phyloP scores from a whole-genome alignment of 192 early-diverging fungal genomes.

The Backusella sp. region DNA sequence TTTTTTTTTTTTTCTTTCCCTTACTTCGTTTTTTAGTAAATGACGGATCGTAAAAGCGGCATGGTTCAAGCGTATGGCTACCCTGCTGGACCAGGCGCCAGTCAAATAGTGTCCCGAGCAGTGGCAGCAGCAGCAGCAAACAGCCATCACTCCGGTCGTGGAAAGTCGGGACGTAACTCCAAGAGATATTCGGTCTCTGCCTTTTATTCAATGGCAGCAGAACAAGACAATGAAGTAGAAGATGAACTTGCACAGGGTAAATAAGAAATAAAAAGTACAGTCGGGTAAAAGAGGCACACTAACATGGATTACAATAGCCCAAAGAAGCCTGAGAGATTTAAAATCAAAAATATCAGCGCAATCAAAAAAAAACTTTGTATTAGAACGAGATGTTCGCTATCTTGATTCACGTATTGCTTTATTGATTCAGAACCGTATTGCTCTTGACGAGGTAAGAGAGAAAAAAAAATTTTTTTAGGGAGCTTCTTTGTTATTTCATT shows the following conservation, averaged over 20 bases:
- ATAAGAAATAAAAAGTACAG: neutral
- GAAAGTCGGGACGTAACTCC: slow-evolving; percentile 28
- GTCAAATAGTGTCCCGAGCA: slow-evolving; percentile 35
- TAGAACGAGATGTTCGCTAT: slow-evolving; percentile 93
- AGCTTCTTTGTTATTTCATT: neutral
- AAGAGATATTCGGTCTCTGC: slow-evolving; percentile 76
- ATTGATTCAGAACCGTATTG: slow-evolving; percentile 93
- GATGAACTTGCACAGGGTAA: slow-evolving; percentile 93
- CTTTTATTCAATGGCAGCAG: slow-evolving; percentile 84
- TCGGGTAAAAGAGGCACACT: neutral
- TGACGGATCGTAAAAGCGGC: slow-evolving; percentile 39
- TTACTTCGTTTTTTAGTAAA: slow-evolving; percentile 2
- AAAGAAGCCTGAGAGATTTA: slow-evolving; percentile 81
- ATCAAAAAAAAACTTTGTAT: slow-evolving; percentile 95
- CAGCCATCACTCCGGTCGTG: slow-evolving; percentile 27
- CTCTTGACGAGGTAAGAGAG: slow-evolving; percentile 73
- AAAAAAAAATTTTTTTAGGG: neutral
- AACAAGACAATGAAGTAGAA: slow-evolving; percentile 93
- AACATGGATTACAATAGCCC: slow-evolving; percentile 51
- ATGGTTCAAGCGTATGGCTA: slow-evolving; percentile 41
- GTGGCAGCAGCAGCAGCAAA: slow-evolving; percentile 41
- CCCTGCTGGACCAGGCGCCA: slow-evolving; percentile 14
- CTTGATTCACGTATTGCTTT: slow-evolving; percentile 91
- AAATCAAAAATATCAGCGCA: slow-evolving; percentile 92
- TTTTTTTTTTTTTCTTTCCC: neutral